A percentile compares a stretch with the other conserved stretches of the same genome.
These are phyloP conservation scores for Trichoderma sp. DNA, from an alignment of 2,329 filamentous ascomycete genomes.

Conservation along the genomic window DNA sequence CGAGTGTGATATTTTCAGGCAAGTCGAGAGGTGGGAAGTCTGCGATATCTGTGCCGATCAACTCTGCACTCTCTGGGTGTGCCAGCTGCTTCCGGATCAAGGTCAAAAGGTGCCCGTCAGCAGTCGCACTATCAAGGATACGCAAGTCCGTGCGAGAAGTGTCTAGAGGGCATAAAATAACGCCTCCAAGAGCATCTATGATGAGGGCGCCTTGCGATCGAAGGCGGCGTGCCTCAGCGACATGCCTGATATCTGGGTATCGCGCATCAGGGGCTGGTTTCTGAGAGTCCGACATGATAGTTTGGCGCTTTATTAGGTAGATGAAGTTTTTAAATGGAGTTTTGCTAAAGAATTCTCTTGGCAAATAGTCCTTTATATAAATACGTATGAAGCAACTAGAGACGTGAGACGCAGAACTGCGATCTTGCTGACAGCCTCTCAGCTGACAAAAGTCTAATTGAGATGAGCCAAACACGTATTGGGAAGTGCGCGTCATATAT, in stretches of 20 bases:
- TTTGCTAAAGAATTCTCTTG: background rate
- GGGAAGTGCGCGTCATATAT: background rate
- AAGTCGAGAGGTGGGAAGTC: background rate
- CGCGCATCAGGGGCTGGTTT: background rate
- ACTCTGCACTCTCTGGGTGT: background rate
- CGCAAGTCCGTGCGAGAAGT: background rate
- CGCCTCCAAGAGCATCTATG: background rate
- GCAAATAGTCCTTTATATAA: background rate
- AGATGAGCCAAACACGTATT: background rate
- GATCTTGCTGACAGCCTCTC: background rate
- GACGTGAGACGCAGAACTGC: background rate
- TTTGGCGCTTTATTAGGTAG: background rate
- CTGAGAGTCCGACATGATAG: background rate
- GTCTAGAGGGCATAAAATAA: background rate
- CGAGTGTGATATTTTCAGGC: background rate
- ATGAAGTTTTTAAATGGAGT: background rate
- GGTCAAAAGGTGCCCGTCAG: background rate
- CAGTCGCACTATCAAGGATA: background rate
- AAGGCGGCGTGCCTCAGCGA: background rate
- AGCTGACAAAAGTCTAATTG: background rate
- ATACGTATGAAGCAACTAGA: background rate
- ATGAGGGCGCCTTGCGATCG: background rate
- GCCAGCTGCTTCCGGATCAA: background rate
- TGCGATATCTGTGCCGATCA: background rate
- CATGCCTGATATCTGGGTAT: background rate